Evolutionary conservation across 495 filamentous ascomycete genomes (phyloP).

Genomic region (Copromyces sp.): DNA sequence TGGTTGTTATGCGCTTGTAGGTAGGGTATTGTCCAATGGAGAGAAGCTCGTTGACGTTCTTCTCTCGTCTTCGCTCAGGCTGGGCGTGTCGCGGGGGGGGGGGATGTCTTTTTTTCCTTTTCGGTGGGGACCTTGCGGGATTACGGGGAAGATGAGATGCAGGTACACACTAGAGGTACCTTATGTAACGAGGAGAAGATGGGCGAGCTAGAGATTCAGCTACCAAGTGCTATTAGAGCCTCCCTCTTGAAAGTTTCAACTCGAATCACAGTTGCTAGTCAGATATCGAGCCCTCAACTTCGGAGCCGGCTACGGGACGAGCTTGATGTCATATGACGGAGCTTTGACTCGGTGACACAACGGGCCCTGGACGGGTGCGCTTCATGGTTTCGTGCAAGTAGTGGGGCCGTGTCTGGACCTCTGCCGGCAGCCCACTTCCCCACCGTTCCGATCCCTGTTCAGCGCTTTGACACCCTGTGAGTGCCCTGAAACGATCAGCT

Average conservation of each 20-base stretch:
- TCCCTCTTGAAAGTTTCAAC: not conserved
- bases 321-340: not conserved
- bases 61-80: not conserved
- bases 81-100: not conserved
- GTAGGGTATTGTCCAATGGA: not conserved
- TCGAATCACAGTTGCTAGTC: not conserved
- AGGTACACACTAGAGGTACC: not conserved
- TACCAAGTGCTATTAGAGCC: not conserved
- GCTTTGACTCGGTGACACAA: not conserved
- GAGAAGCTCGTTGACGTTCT: not conserved
- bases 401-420: not conserved
- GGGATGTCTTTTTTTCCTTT: not conserved
- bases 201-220: not conserved
- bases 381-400: not conserved
- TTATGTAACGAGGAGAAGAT: not conserved
- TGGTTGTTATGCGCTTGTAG: too few relatives aligned
- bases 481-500: not conserved
- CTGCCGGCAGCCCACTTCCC: not conserved
- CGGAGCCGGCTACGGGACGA: not conserved
- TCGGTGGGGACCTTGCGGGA: not conserved
- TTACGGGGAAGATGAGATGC: not conserved
- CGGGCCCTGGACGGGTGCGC: not conserved
- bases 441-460: not conserved
- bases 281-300: not conserved
- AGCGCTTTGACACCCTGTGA: not conserved